Conservation (phyloP, 148 eudicot genomes). For the Polygonum maritimum region DNA sequence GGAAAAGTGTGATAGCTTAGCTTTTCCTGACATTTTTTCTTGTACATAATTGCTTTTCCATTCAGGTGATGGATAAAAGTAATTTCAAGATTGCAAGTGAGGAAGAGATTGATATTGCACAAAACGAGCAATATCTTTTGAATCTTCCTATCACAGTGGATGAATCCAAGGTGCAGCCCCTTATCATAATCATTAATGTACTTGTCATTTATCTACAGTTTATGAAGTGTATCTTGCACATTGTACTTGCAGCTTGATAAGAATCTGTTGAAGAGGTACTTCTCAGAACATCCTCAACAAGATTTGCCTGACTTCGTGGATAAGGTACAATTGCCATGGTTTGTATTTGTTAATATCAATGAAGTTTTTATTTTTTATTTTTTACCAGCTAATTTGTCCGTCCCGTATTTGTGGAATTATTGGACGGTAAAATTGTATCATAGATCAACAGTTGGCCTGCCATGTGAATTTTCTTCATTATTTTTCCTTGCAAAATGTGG, state of each 20-base stretch:
- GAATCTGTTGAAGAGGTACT: slow-evolving; percentile 53
- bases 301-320: slow-evolving; percentile 72
- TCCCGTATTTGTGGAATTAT: not conserved
- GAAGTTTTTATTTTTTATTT: not conserved
- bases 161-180: slow-evolving; percentile 64
- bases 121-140: slow-evolving; percentile 75
- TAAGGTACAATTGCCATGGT: slow-evolving; percentile 31
- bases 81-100: slow-evolving; percentile 78
- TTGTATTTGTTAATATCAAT: not conserved
- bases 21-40: not conserved
- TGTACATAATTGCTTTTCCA: slow-evolving; percentile 45
- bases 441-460: not conserved
- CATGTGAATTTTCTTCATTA: too few species aligned
- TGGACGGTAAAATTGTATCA: not conserved
- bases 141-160: slow-evolving; percentile 92
- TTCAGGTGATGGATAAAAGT: slow-evolving; percentile 78
- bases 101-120: slow-evolving; percentile 84
- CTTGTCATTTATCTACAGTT: slow-evolving; percentile 6
- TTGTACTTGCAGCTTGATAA: slow-evolving; percentile 49
- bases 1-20: not conserved
- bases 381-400: not conserved
- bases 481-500: not conserved
- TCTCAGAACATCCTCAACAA: slow-evolving; percentile 49
- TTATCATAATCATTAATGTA: slow-evolving; percentile 17
- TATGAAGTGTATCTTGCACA: slow-evolving; percentile 6